Base-by-base conservation (phyloP, 1,139 yeast species). In the Candida albicans region DNA sequence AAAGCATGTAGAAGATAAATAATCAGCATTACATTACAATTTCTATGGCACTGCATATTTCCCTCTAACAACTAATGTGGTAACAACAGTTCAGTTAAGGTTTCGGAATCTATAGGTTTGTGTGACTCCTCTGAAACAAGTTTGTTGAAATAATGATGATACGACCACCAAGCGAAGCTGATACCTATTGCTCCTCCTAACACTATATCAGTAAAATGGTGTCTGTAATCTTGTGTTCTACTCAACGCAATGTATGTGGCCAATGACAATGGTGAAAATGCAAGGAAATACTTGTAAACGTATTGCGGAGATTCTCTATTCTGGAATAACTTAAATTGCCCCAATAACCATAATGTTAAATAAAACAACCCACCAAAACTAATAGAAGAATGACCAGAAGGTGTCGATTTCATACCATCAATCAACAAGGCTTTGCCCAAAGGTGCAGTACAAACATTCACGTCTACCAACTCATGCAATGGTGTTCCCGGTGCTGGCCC, bases 401-500 rank as follows among this genome's bases (percentile, higher is more conserved):
- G 96, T 0, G 91, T 83, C 7, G 90, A 81, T 56, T 87, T 78
- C 68, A 84, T 75, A 0, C 95, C 96, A 55, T 87, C 96, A 29
- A 63, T 51, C 18, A 85, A 58, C 10, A 81, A 75, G n/a, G 69
- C 77, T 13, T 63, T 53, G 1, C 87, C 83, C 44, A 59, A 61
- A 0, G 76, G 76, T 2, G 70, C 64, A 2, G 71, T 59, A 46
- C 77, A 71, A 10, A 62, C 68, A 8, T 58, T 56, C 9, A 64
- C 47, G 40, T 63, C 69, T 15, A 70, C 68, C 40, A 79, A 73
- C 32, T 59, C 63, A 46, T 72, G 61, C 1, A 53, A 37, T 0
- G 72, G 59, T 1, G 79, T 67, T 5, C 61, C 65, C 11, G 54
- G 46, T 3, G 27, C 54, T 1, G 91, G 85, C 12, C 73, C 67